These are phyloP conservation scores for Gossypium schwendimanii DNA, from an alignment of 441 rosid genomes.

Conservation along the genomic window DNA sequence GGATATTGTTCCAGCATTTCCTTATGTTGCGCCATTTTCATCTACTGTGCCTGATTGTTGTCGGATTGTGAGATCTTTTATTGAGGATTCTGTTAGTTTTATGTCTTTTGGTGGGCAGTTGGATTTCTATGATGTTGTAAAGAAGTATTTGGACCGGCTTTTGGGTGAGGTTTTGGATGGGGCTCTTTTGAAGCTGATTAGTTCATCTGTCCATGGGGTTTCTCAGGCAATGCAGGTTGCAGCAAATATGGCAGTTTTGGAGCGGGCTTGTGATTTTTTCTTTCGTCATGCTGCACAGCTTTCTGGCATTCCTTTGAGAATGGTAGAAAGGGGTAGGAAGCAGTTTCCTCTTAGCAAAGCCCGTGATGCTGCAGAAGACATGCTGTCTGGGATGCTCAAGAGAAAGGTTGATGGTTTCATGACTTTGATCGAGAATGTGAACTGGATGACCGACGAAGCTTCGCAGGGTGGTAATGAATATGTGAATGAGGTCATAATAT, in stretches of 20 bases:
- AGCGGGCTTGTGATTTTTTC: conserved; percentile 3
- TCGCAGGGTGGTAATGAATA: neutral
- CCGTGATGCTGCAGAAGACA: neutral
- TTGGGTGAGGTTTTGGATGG: neutral
- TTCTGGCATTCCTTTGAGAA: conserved; percentile 1
- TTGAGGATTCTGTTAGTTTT: neutral
- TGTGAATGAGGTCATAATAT: neutral
- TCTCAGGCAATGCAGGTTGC: conserved; percentile 3
- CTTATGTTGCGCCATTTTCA: neutral
- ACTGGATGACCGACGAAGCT: neutral
- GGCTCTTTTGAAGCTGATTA: conserved; percentile 4
- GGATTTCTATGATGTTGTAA: conserved; percentile 1
- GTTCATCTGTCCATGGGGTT: neutral
- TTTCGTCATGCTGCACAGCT: neutral
- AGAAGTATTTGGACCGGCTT: conserved; percentile 2
- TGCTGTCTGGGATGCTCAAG: neutral
- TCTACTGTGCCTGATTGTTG: conserved; percentile 1
- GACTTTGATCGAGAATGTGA: conserved; percentile 1
- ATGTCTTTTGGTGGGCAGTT: neutral
- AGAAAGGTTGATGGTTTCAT: conserved; percentile 3
- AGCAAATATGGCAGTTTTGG: neutral
- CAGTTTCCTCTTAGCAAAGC: conserved; percentile 1
- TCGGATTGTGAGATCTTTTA: conserved; percentile 1
- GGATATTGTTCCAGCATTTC: conserved; percentile 2
- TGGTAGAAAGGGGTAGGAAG: neutral